Conservation (phyloP, 2,329 filamentous ascomycete species). For the Catunica adiposa region DNA sequence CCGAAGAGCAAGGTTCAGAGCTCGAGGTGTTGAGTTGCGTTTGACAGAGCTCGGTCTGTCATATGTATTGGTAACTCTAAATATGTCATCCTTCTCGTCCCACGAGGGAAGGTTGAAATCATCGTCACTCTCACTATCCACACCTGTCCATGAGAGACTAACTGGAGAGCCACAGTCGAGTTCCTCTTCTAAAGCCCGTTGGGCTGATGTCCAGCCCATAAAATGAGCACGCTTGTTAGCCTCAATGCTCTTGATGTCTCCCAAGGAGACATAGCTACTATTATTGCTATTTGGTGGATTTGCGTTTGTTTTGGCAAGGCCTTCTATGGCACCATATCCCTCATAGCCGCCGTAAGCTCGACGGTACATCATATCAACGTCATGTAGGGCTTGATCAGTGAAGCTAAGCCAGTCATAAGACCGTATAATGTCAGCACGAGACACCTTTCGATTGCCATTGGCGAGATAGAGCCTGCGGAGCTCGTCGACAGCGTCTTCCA, state of each 20-base stretch:
- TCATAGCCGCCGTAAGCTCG: constrained; percentile 37
- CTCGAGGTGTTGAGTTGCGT: constrained; percentile 9
- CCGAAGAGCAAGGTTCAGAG: background rate
- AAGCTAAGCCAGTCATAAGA: constrained; percentile 43
- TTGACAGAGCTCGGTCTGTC: constrained; percentile 1
- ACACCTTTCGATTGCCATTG: constrained; percentile 29
- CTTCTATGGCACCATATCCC: constrained; percentile 30
- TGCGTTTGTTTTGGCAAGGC: constrained; percentile 16
- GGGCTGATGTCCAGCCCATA: background rate
- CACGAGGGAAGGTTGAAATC: constrained; percentile 11
- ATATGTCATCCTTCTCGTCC: constrained; percentile 17
- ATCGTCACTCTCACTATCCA: constrained; percentile 2
- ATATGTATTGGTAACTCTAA: constrained; percentile 1
- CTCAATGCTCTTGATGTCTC: background rate
- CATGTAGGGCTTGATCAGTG: constrained; percentile 31
- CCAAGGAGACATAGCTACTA: background rate
- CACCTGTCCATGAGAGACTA: constrained; percentile 1
- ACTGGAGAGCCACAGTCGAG: background rate
- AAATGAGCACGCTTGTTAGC: background rate
- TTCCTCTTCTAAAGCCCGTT: background rate
- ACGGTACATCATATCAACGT: constrained; percentile 40
- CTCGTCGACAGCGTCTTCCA: constrained; percentile 47
- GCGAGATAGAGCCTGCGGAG: constrained; percentile 42
- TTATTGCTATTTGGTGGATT: background rate
- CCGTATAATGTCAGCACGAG: constrained; percentile 33